Base-by-base conservation (phyloP, 1,284 basidiomycete species). In the Sphagnurus paluster region DNA sequence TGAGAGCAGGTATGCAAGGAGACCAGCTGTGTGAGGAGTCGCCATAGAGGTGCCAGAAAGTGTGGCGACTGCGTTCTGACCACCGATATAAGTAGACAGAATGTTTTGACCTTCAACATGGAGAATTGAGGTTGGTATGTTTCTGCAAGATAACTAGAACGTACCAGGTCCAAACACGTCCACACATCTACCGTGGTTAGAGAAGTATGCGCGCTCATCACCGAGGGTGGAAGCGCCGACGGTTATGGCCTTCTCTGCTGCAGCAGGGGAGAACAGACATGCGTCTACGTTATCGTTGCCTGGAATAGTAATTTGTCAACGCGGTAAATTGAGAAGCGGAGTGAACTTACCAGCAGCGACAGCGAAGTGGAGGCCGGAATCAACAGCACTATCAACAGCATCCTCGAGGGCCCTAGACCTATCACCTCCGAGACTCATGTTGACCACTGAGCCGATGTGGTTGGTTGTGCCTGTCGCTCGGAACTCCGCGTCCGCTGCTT, bases 381-480 rank as follows among this genome's bases (percentile, higher is more conserved):
- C 78, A 46, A 97, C 92, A 44, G 95, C 94, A 42, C 74, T 76
- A 71, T 98, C 85, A 52, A 99, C 93, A 39, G 89, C 84, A 29
- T 80, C 76, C 60, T 99, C 93, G 46, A 98, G 80, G 35, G 90
- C 80, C 32, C 75, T 77, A n/a, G 92, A 93, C 75, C 94, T 96
- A 58, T 92, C 92, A 62, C 96, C 96, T 55, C 96, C 96, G 44
- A 99, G 86, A 64, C 87, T 92, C 96, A 99, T 98, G 79, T 96
- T 98, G 52, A 91, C 93, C 55, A 98, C 95, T 30, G 94, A 96
- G 29, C 96, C 96, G 76, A 94, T 95, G 77, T 92, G 87, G 50
- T 73, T 76, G 52, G 85, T 87, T 63, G 77, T 80, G 44, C 85
- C 84, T 14, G 76, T 78, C 3, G 67, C 71, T 46, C 71, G 77